Base-by-base conservation (phyloP, 1,284 basidiomycete species). In the Trametes hirsuta region DNA sequence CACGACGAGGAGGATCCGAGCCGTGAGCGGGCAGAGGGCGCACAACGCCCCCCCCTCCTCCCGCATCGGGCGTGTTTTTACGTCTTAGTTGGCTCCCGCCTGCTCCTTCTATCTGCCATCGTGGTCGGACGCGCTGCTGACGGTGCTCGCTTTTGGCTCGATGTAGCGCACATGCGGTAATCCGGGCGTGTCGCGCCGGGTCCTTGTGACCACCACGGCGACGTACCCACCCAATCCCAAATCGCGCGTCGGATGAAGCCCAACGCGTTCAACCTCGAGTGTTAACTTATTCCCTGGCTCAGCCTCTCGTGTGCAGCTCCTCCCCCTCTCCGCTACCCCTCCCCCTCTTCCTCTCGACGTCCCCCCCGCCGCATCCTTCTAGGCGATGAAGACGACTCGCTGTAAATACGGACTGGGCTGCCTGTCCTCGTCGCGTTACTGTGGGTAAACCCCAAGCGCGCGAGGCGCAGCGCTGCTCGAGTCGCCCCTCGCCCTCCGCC, bases 101-200 rank as follows among this genome's bases (percentile, higher is more conserved):
- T 11, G 45, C 50, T 41, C 40, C 41, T 12, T 10, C 21, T 41
- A 21, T 40, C 39, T 55, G 36, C 24, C 24, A 21, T 15, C 24
- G 21, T 54, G 36, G n/a, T 10, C 50, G 21, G 55, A 25, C 18
- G 41, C 50, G 50, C 42, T 18, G 60, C 60, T 64, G 59, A 64
- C 56, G 10, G 6, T 41, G 22, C 35, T 42, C 35, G 36, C 50
- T 42, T 25, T 40, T 42, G 4, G 30, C 30, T 30, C 8, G 30
- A 30, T 8, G 44, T 40, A 65, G 64, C 64, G 56, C 64, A 59
- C 22, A 65, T 61, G 47, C 47, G 59, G 59, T 64, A 51, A 45
- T 48, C 30, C 40, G 8, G n/a, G 49, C 49, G 49, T 30, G 15
- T 37, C 42, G 55, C 49, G 18, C 18, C 18, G 18, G 18, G 18